A percentile compares a stretch with the other conserved stretches of the same genome.
phyloP scores from a whole-genome alignment of 768 basidiomycete genomes.

The Suillus spraguei region DNA sequence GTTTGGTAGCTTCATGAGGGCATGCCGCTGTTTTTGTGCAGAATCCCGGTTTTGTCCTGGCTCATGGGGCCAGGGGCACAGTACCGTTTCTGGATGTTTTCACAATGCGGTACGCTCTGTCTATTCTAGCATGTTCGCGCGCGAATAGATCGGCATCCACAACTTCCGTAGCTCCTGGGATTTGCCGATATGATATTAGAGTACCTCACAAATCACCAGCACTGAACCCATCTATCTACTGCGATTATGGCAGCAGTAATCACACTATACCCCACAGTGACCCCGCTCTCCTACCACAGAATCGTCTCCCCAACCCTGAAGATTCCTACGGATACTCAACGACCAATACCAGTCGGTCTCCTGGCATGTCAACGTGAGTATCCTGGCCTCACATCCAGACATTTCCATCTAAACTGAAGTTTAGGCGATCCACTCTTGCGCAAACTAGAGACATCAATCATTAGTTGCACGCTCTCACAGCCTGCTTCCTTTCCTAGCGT shows the following conservation, averaged over 20 bases:
- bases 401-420: conserved; percentile 15
- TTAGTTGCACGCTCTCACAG: conserved; percentile 51
- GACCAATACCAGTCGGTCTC: conserved; percentile 71
- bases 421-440: conserved; percentile 72
- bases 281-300: conserved; percentile 64
- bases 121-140: too few relatives aligned
- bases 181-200: conserved; percentile 5
- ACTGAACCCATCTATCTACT: background rate
- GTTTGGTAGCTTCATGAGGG: too few relatives aligned
- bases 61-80: too few relatives aligned
- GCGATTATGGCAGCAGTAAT: conserved; percentile 38
- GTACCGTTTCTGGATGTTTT: too few relatives aligned
- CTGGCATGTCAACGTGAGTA: conserved; percentile 75
- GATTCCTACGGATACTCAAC: conserved; percentile 51
- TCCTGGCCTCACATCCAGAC: conserved; percentile 12
- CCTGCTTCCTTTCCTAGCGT: conserved; percentile 39
- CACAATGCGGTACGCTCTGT: too few relatives aligned
- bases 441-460: conserved; percentile 57
- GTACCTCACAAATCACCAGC: background rate
- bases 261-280: conserved; percentile 43
- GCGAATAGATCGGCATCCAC: background rate
- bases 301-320: conserved; percentile 59
- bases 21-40: too few relatives aligned
- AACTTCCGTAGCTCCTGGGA: conserved; percentile 3
- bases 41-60: too few relatives aligned